Percentiles rank a stretch among this genome's conserved stretches.
These are phyloP conservation scores for Helenozyma rhizophorensis DNA, from an alignment of 805 yeast species.

Conservation along the genomic window DNA sequence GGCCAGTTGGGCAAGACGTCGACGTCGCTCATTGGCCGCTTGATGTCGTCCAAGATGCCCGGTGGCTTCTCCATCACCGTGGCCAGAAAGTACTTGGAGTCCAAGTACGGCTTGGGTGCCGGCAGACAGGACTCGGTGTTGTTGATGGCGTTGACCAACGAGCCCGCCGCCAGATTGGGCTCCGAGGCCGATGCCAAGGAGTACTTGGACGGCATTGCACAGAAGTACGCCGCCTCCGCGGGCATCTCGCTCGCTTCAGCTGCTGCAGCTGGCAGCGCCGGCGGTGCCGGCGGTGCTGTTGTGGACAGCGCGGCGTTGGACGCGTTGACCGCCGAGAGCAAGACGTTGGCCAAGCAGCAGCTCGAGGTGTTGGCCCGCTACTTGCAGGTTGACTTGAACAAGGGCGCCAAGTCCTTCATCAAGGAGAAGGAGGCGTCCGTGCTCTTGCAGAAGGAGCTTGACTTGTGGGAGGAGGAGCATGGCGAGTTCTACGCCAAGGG, in stretches of 20 bases:
- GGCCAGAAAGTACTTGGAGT: slow-evolving; percentile 87
- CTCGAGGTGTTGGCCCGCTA: slow-evolving; percentile 92
- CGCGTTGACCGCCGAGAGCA: slow-evolving; percentile 67
- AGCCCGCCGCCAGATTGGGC: slow-evolving; percentile 86
- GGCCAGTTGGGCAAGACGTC: slow-evolving; percentile 95
- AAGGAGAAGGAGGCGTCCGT: slow-evolving; percentile 81
- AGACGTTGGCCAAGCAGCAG: slow-evolving; percentile 66
- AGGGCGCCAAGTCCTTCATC: slow-evolving; percentile 81
- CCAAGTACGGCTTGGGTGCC: slow-evolving; percentile 87
- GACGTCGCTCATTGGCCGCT: slow-evolving; percentile 79
- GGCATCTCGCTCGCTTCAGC: slow-evolving; percentile 76
- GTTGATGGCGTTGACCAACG: slow-evolving; percentile 77
- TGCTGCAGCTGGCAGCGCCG: slow-evolving; percentile 48
- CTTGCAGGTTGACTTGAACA: slow-evolving; percentile 85
- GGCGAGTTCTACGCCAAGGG: slow-evolving; percentile 95
- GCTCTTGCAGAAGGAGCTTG: slow-evolving; percentile 83
- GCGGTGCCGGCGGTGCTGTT: slow-evolving; percentile 75
- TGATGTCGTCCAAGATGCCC: slow-evolving; percentile 97
- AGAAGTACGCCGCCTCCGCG: slow-evolving; percentile 77
- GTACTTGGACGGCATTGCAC: slow-evolving; percentile 76
- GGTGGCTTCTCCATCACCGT: slow-evolving; percentile 95
- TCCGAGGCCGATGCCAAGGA: slow-evolving; percentile 87
- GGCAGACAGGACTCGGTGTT: slow-evolving; percentile 94
- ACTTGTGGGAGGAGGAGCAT: slow-evolving; percentile 74
- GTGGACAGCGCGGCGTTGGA: slow-evolving; percentile 95